phyloP scores from a whole-genome alignment of 2,329 filamentous ascomycete species.

The Trichophyton mentagrophytes region DNA sequence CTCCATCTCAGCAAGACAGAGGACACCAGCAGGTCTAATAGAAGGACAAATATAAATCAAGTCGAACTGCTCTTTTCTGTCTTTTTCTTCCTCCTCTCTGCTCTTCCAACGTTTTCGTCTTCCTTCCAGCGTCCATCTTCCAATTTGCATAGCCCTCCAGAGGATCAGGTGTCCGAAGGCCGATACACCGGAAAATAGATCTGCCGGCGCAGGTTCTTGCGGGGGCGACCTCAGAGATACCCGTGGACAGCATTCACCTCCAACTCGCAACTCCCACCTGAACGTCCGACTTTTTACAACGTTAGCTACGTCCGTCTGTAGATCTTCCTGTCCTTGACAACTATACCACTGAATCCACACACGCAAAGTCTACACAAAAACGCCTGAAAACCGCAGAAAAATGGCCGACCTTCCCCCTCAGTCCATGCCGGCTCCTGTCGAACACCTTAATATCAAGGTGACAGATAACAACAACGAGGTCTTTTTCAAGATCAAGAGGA shows the following conservation, averaged over 20 bases:
- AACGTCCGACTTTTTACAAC: slow-evolving; percentile 1
- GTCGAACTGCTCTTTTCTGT: not conserved
- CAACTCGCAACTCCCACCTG: not conserved
- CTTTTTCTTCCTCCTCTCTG: not conserved
- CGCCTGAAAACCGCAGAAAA: not conserved
- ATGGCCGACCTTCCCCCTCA: not conserved
- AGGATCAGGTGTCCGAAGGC: no score
- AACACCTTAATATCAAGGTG: slow-evolving; percentile 98
- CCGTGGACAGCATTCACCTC: not conserved
- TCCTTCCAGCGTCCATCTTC: not conserved
- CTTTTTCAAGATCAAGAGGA: slow-evolving; percentile 99
- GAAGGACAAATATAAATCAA: no score
- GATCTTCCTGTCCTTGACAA: not conserved
- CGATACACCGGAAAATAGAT: not conserved
- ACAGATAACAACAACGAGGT: slow-evolving; percentile 99
- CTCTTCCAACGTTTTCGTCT: not conserved
- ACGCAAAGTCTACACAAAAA: not conserved
- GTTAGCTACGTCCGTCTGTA: not conserved
- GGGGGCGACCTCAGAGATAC: not conserved
- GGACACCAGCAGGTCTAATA: not conserved
- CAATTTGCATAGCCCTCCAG: no score
- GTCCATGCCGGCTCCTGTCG: slow-evolving; percentile 35
- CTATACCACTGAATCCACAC: not conserved
- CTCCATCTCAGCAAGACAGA: not conserved
- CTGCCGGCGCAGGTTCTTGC: not conserved